These are phyloP conservation scores for Aspergillus kassunensis DNA, from an alignment of 495 filamentous ascomycete species.

Conservation along the genomic window DNA sequence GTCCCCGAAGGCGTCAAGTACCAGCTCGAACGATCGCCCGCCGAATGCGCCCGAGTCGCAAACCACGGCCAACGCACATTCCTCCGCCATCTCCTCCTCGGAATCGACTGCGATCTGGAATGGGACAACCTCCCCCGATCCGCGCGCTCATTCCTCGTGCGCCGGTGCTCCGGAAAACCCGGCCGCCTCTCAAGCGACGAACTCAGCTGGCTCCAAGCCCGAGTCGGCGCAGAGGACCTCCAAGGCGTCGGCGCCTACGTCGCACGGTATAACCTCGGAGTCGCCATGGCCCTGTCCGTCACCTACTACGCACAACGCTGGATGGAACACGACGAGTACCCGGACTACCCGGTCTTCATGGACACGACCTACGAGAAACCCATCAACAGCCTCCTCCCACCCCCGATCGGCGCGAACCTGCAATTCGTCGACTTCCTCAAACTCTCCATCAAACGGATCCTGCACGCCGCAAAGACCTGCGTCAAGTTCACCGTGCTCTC, in stretches of 20 bases:
- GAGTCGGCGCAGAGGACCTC: constrained; percentile 27
- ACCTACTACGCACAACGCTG: constrained; percentile 20
- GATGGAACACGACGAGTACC: constrained; percentile 18
- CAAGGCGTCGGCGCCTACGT: constrained; percentile 28
- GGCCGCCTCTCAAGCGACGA: constrained; percentile 23
- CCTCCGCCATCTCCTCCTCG: constrained; percentile 36
- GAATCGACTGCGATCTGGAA: constrained; percentile 33
- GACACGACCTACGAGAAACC: constrained; percentile 14
- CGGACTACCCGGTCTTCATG: constrained; percentile 7
- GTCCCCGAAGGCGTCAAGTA: constrained; percentile 19
- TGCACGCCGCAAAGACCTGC: not conserved
- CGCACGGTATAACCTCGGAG: constrained; percentile 37
- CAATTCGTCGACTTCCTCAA: constrained; percentile 1
- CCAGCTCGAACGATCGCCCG: constrained; percentile 14
- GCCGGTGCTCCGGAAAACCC: constrained; percentile 28
- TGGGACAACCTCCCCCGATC: constrained; percentile 34
- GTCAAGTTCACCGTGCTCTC: constrained; percentile 54
- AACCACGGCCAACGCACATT: constrained; percentile 34
- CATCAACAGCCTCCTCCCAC: constrained; percentile 24
- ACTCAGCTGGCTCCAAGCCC: constrained; percentile 28
- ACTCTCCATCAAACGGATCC: constrained; percentile 4
- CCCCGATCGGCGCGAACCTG: constrained; percentile 3
- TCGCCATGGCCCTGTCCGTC: constrained; percentile 20
- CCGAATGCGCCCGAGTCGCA: constrained; percentile 16
- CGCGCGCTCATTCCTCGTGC: constrained; percentile 28